Evolutionary conservation across 2,329 filamentous ascomycete genomes (phyloP), one percentile per base, ranked within the genome.

Genomic region (Phialocephala sp.): DNA sequence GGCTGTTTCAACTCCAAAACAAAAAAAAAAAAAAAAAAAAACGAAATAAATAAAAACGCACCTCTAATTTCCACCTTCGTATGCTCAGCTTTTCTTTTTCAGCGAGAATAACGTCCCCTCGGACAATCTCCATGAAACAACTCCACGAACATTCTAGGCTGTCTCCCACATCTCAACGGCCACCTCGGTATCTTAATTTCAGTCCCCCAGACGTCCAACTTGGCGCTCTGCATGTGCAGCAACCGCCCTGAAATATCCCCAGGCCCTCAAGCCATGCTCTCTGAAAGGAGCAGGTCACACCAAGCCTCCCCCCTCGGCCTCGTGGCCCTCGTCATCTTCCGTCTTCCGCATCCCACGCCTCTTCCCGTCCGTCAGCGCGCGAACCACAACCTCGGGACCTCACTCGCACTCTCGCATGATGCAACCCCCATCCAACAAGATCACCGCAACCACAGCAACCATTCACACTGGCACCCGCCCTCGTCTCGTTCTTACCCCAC

Each of bases 31-130:
- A 24, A 11, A 11, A 22, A 22, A 8, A n/a, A n/a, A n/a, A n/a
- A n/a, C n/a, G n/a, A 50, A 22, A 20, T 2, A 4, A 50, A 24
- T 1, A 24, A 11, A 11, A 22, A 22, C 1, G 11, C 11, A 12
- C n/a, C 45, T 50, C 45, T 5, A 50, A 50, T 50, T 14, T 50
- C 45, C 45, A 50, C 45, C 20, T 22, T n/a, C n/a, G n/a, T 50
- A 22, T 24, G 2, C 12, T 50, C 4, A 41, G 2, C 9, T 50
- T 50, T 24, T 11, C n/a, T 24, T 24, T 50, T 24, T 24, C n/a
- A 32, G 4, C 45, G 45, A n/a, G 22, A n/a, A 50, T 50, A 50
- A 22, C 8, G 4, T 22, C 8, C 6, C 22, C 45, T 50, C 45
- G 3, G 9, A 22, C 2, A 24, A 22, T 20, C 11, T n/a, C n/a